Conservation (phyloP, 1,139 yeast genomes). For the Lodderomyces oxycetoniae region DNA sequence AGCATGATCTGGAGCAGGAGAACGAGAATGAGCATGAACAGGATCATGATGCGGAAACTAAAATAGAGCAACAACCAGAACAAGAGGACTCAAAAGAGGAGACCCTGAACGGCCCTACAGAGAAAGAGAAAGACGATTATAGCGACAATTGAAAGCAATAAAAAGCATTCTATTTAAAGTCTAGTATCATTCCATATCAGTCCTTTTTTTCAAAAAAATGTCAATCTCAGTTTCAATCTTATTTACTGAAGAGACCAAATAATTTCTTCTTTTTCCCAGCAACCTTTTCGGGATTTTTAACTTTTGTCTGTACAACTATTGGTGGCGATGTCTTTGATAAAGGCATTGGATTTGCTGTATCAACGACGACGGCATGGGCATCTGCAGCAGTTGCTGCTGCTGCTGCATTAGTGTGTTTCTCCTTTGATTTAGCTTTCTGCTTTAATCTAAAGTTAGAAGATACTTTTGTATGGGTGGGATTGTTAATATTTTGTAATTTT, state of each 20-base stretch:
- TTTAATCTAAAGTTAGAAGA: too few relatives aligned
- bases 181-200: background rate
- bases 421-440: conserved; percentile 16
- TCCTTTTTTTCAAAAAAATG: conserved; percentile 1
- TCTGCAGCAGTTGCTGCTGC: background rate
- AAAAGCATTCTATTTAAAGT: background rate
- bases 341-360: background rate
- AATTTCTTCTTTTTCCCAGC: conserved; percentile 1
- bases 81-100: conserved; percentile 3
- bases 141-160: conserved; percentile 1
- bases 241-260: conserved; percentile 4
- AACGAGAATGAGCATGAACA: conserved; percentile 42
- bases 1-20: background rate
- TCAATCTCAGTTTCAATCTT: background rate
- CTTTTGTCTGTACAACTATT: too few relatives aligned
- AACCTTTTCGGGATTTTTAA: too few relatives aligned
- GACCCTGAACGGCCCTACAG: conserved; percentile 2
- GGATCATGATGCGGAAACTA: conserved; percentile 35
- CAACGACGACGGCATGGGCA: background rate
- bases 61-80: conserved; percentile 1
- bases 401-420: conserved; percentile 19
- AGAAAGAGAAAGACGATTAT: conserved; percentile 5
- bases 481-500: too few relatives aligned
- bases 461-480: too few relatives aligned
- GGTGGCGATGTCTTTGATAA: too few relatives aligned